Percentiles rank a stretch among this genome's conserved stretches.
phyloP scores from a whole-genome alignment of 163 green algal species.

The Scenedesmus sp. region DNA sequence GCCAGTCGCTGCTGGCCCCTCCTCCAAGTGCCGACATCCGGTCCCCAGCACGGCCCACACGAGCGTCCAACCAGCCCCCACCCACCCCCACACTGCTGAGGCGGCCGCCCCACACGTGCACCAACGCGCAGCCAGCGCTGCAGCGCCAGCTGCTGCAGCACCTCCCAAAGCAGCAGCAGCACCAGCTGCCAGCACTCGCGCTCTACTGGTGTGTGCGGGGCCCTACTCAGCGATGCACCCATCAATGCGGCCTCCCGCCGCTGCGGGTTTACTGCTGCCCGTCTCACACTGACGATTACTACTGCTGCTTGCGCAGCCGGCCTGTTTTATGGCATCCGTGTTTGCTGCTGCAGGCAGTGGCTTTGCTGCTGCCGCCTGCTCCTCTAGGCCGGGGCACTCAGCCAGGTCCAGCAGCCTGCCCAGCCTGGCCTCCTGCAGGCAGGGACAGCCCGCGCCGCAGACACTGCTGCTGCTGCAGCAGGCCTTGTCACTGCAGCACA shows the following conservation, averaged over 20 bases:
- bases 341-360: background rate
- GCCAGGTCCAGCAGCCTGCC: background rate
- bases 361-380: background rate
- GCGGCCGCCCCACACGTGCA: background rate
- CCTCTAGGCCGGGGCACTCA: background rate
- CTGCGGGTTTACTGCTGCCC: constrained; percentile 32
- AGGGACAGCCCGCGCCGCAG: background rate
- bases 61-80: background rate
- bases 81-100: background rate
- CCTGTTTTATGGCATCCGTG: background rate
- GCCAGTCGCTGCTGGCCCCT: background rate
- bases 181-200: background rate
- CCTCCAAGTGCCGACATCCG: background rate
- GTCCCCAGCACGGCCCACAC: background rate
- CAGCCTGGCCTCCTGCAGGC: background rate
- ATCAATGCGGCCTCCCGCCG: constrained; percentile 44
- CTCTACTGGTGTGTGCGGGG: background rate
- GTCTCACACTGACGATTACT: background rate
- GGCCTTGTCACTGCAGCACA: background rate
- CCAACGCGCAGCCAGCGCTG: background rate
- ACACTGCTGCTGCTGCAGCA: background rate
- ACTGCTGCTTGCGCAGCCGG: constrained; percentile 1
- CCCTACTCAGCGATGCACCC: background rate
- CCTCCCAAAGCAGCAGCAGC: background rate
- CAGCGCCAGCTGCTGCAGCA: background rate